A percentile compares a stretch with the other conserved stretches of the same genome.
Evolutionary conservation across 2,329 filamentous ascomycete species (phyloP).

Genomic region (Botryotinia calthae): DNA sequence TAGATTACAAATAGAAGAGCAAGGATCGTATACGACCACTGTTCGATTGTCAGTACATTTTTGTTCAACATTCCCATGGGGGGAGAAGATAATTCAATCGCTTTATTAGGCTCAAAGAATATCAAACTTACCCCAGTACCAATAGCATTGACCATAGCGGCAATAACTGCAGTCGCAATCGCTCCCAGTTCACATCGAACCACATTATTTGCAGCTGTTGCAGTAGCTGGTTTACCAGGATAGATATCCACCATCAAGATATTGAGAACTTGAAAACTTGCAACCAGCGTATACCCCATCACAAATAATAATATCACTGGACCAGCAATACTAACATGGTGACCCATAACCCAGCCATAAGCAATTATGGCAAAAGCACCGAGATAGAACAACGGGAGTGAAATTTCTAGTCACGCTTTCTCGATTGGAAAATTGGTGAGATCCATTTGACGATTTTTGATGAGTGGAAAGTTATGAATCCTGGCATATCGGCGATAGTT

Average conservation of each 20-base stretch:
- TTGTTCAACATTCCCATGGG: background rate
- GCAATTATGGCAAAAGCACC: slow-evolving; percentile 47
- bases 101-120: background rate
- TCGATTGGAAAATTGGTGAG: slow-evolving; percentile 52
- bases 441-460: slow-evolving; percentile 51
- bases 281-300: slow-evolving; percentile 49
- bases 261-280: slow-evolving; percentile 51
- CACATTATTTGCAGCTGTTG: slow-evolving; percentile 56
- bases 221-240: slow-evolving; percentile 35
- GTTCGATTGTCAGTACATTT: background rate
- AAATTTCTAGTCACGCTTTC: slow-evolving; percentile 49
- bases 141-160: slow-evolving; percentile 51
- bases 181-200: slow-evolving; percentile 55
- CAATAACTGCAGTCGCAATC: slow-evolving; percentile 50
- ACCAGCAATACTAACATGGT: slow-evolving; percentile 45
- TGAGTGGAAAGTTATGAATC: slow-evolving; percentile 51
- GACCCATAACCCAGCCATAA: slow-evolving; percentile 53
- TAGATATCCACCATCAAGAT: slow-evolving; percentile 57
- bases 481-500: slow-evolving; percentile 64
- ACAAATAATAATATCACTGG: slow-evolving; percentile 49
- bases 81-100: background rate
- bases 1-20: background rate
- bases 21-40: slow-evolving; percentile 50
- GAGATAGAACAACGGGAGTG: slow-evolving; percentile 51
- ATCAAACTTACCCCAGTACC: slow-evolving; percentile 42